These are phyloP conservation scores for Secale cereale DNA, from an alignment of 176 grass and related monocot genomes.

Conservation along the genomic window DNA sequence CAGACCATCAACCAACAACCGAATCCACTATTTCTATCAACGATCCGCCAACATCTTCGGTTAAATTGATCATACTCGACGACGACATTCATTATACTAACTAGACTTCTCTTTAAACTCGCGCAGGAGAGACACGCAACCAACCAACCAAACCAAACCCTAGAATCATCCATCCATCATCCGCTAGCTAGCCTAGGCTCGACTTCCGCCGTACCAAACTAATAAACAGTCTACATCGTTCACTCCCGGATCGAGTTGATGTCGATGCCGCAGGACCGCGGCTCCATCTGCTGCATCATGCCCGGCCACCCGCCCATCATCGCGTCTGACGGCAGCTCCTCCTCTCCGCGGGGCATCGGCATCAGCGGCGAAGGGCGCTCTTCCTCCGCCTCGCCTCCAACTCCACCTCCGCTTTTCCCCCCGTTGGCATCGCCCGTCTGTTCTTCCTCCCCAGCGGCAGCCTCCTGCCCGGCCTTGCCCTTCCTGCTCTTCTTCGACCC, in stretches of 20 bases:
- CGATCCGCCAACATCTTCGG: too few relatives aligned
- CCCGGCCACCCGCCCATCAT: constrained; percentile 40
- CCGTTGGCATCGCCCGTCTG: neutral
- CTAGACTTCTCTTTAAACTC: too few relatives aligned
- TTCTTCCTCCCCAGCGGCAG: neutral
- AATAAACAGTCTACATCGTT: neutral
- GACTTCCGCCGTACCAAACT: too few relatives aligned
- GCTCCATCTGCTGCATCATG: constrained; percentile 49
- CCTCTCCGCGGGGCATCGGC: neutral
- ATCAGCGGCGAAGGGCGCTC: neutral
- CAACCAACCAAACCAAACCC: too few relatives aligned
- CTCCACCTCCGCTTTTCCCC: neutral
- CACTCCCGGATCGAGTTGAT: constrained; percentile 41
- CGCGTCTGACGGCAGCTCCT: neutral
- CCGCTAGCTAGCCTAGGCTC: too few relatives aligned
- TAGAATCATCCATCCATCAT: too few relatives aligned
- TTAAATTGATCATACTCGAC: too few relatives aligned
- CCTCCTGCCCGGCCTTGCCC: constrained; percentile 24
- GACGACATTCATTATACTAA: too few relatives aligned
- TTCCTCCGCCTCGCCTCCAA: neutral
- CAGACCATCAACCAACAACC: too few relatives aligned
- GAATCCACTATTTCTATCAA: too few relatives aligned
- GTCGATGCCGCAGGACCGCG: constrained; percentile 29
- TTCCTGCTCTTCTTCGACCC: constrained; percentile 52
- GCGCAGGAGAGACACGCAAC: too few relatives aligned